Percentiles rank a stretch among this genome's conserved stretches.
Evolutionary conservation across 176 grass and related monocot genomes (phyloP).

Genomic region (Oryza coarctata): DNA sequence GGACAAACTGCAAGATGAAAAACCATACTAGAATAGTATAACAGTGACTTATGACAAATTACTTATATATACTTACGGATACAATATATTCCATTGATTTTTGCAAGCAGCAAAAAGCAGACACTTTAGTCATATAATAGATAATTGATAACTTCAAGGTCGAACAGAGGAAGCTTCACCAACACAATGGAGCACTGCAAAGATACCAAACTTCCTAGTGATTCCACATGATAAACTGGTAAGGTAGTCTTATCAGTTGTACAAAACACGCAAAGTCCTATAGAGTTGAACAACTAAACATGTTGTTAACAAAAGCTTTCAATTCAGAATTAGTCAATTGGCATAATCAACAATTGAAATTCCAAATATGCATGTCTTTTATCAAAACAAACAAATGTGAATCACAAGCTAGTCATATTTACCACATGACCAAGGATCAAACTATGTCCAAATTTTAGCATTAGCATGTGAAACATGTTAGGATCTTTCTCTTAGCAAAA

Average conservation of each 20-base stretch:
- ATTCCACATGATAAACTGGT: background rate
- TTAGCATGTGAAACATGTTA: background rate
- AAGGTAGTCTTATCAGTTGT: background rate
- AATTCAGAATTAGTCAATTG: background rate
- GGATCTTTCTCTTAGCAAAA: background rate
- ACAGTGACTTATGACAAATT: background rate
- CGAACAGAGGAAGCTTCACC: constrained; percentile 20
- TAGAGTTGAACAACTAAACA: constrained; percentile 8
- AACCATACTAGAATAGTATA: background rate
- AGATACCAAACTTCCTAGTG: background rate
- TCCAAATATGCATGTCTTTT: background rate
- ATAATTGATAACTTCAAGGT: background rate
- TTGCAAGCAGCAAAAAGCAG: constrained; percentile 7
- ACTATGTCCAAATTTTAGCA: background rate
- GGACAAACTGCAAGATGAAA: background rate
- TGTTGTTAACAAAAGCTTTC: background rate
- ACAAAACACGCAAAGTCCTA: background rate
- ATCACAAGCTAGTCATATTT: constrained; percentile 24
- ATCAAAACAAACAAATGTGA: background rate
- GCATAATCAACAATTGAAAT: background rate
- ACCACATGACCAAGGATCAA: background rate
- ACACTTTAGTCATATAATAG: background rate
- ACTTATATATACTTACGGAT: background rate
- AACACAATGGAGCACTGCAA: constrained; percentile 22
- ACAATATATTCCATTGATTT: background rate